phyloP scores from a whole-genome alignment of 1,139 yeast species.

The Scheffersomyces parashehatae region DNA sequence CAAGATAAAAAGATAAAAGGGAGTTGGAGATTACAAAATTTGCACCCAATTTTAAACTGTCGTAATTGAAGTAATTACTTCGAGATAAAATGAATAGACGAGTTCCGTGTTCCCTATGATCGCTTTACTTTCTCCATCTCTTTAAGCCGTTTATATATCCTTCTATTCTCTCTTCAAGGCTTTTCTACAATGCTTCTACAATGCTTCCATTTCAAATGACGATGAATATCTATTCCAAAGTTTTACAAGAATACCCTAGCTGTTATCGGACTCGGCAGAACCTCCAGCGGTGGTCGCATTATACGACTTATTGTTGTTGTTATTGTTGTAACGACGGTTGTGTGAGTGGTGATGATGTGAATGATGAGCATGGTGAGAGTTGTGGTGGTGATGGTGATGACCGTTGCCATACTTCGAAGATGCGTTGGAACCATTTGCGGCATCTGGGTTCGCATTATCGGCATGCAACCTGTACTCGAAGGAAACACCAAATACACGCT shows the following conservation, averaged over 20 bases:
- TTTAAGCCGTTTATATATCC: no score
- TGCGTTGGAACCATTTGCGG: constrained; percentile 5
- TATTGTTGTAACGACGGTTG: constrained; percentile 10
- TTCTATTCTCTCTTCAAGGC: no score
- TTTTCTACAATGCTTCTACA: no score
- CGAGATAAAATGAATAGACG: no score
- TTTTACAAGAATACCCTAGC: background rate
- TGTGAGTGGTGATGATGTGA: constrained; percentile 9
- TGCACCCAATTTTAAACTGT: no score
- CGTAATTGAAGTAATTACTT: no score
- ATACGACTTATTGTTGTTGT: background rate
- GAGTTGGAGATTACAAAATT: no score
- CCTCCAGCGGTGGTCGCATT: background rate
- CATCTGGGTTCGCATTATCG: constrained; percentile 27
- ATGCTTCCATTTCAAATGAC: no score
- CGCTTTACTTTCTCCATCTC: no score
- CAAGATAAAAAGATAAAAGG: no score
- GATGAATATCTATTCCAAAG: no score
- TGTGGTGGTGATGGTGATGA: constrained; percentile 7
- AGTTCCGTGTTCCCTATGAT: no score
- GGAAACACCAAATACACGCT: constrained; percentile 45
- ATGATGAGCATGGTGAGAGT: constrained; percentile 3
- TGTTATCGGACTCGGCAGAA: background rate
- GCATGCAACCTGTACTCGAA: constrained; percentile 49
- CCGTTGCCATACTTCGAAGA: constrained; percentile 7